Conservation (phyloP, 2,329 filamentous ascomycete species). For the Aurifilum marmelostoma region DNA sequence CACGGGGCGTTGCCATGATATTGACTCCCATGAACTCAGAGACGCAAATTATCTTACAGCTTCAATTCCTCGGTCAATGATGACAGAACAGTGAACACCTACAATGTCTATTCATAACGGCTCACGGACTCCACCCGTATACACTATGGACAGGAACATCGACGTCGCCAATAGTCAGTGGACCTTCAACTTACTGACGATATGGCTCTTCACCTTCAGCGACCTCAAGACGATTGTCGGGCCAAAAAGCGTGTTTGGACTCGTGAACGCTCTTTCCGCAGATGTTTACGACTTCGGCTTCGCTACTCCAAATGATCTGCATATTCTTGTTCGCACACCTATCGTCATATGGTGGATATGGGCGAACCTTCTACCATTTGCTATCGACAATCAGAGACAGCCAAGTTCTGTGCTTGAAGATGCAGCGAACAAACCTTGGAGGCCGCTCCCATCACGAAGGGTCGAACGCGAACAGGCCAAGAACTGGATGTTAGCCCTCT, state of each 20-base stretch:
- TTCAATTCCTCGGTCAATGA: no score
- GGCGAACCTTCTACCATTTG: slow-evolving; percentile 37
- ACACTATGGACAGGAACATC: no score
- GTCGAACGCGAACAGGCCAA: slow-evolving; percentile 30
- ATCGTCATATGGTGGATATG: slow-evolving; percentile 35
- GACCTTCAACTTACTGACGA: no score
- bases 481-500: slow-evolving; percentile 30
- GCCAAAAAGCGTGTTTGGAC: slow-evolving; percentile 29
- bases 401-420: slow-evolving; percentile 36
- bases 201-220: slow-evolving; percentile 34
- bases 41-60: no score
- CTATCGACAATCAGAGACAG: slow-evolving; percentile 37
- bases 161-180: no score
- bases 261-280: slow-evolving; percentile 19
- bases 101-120: no score
- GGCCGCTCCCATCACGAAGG: slow-evolving; percentile 35
- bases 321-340: slow-evolving; percentile 21
- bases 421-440: slow-evolving; percentile 39
- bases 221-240: slow-evolving; percentile 35
- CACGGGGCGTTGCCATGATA: no score
- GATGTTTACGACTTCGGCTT: not conserved
- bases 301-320: not conserved
- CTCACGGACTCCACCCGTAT: no score
- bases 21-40: no score
- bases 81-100: no score